These are phyloP conservation scores for Kluyveromyces siamensis DNA, from an alignment of 805 yeast species.

Conservation along the genomic window DNA sequence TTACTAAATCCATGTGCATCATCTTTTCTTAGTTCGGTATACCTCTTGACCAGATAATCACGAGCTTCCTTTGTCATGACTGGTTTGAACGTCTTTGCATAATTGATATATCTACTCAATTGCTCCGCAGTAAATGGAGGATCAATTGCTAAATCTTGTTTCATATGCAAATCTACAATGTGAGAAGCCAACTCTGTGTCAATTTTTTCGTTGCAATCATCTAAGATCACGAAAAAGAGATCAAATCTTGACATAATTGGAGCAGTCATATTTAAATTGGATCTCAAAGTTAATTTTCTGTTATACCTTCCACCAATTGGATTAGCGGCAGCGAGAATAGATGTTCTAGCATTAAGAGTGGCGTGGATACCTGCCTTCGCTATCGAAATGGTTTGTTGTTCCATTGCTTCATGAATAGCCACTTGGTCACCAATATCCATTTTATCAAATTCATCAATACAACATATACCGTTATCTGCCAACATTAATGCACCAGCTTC, in stretches of 20 bases:
- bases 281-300: constrained; percentile 70
- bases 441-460: constrained; percentile 96
- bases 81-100: constrained; percentile 91
- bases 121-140: constrained; percentile 89
- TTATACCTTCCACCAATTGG: constrained; percentile 97
- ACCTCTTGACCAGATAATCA: constrained; percentile 62
- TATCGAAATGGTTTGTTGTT: constrained; percentile 96
- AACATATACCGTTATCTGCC: constrained; percentile 97
- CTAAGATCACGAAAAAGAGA: constrained; percentile 85
- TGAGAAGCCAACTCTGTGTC: constrained; percentile 89
- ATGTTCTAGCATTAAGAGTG: constrained; percentile 91
- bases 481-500: constrained; percentile 98
- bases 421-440: constrained; percentile 95
- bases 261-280: constrained; percentile 91
- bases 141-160: constrained; percentile 77
- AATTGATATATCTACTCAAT: constrained; percentile 76
- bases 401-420: constrained; percentile 99
- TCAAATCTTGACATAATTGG: constrained; percentile 99
- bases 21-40: constrained; percentile 77
- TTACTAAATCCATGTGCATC: constrained; percentile 79
- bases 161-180: constrained; percentile 88
- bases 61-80: constrained; percentile 75
- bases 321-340: constrained; percentile 97
- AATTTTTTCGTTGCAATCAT: constrained; percentile 85
- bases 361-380: constrained; percentile 99